Evolutionary conservation across 257 asterid genomes (phyloP), one percentile per base, ranked within the genome.

Genomic region (Rubia yunnanensis): DNA sequence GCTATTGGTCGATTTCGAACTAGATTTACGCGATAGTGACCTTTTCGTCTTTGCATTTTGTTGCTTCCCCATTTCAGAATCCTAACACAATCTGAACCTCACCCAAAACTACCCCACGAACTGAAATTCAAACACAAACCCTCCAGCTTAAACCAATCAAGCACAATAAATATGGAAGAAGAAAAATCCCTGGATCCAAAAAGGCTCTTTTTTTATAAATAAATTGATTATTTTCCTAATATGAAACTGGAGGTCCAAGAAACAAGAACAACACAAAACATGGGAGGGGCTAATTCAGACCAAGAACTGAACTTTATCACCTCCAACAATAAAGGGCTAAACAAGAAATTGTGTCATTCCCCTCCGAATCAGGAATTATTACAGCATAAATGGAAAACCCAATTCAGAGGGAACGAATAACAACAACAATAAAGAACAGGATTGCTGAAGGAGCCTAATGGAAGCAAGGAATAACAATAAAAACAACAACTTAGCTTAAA

Each of bases 31-130:
- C 50, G 78, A 83, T 18, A 38, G 44, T 6, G 52, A 14, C 20
- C 60, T 66, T 76, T 75, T 82, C 58, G 76, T 79, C 74, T 64
- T 82, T 46, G 78, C 79, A 65, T 84, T 72, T 63, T 83, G 80
- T 3, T 3, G 39, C 70, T 82, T 87, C 76, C 89, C 92, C 97
- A 90, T 90, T 6, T 17, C 74, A 22, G 17, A 79, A 58, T 14
- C 72, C 75, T 73, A 64, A 79, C 32, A 52, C 31, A 52, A 44
- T 65, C 60, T 68, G 77, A 72, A 81, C 68, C 67, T 27, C 49
- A 35, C 50, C 66, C 69, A 39, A 65, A 35, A 62, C 35, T 55
- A 7, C 41, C 73, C 50, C 57, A 52, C 15, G 27, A 32, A 72
- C 65, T 77, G 36, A 58, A 60, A 60, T 67, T 70, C 66, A 28